phyloP scores from a whole-genome alignment of 1,284 basidiomycete species.

The Trametes polyzona region DNA sequence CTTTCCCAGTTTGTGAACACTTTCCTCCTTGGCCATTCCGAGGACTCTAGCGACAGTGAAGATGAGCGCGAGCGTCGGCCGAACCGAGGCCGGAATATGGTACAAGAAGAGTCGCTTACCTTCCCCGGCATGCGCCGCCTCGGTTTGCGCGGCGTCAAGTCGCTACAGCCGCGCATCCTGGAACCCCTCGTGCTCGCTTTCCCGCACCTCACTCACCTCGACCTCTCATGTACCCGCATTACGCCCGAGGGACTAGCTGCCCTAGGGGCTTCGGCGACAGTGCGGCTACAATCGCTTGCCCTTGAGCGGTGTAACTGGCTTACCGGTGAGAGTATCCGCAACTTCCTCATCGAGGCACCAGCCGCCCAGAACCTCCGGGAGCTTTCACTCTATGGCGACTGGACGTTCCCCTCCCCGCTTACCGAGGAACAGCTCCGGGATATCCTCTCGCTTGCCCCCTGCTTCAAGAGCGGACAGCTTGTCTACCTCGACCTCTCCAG shows the following conservation, averaged over 20 bases:
- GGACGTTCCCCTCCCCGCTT: conserved; percentile 84
- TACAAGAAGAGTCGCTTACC: conserved; percentile 52
- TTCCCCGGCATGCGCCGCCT: conserved; percentile 86
- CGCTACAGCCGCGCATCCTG: conserved; percentile 72
- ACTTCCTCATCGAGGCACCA: conserved; percentile 75
- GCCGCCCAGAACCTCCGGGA: conserved; percentile 73
- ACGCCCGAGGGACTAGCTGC: conserved; percentile 76
- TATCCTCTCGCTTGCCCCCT: conserved; percentile 79
- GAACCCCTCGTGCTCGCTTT: conserved; percentile 85
- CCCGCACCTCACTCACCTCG: conserved; percentile 87
- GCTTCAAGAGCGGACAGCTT: conserved; percentile 77
- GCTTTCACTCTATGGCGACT: conserved; percentile 89
- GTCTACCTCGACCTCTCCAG: conserved; percentile 92
- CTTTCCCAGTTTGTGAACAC: conserved; percentile 82
- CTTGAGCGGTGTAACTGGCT: conserved; percentile 89
- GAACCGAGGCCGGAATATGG: conserved; percentile 37
- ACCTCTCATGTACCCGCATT: conserved; percentile 85
- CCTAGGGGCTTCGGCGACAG: conserved; percentile 64
- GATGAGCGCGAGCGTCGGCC: conserved; percentile 40
- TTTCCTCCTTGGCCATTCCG: conserved; percentile 57
- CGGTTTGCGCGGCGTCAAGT: conserved; percentile 85
- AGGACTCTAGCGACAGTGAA: conserved; percentile 53
- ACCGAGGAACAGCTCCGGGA: conserved; percentile 68
- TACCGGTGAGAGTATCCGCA: conserved; percentile 77
- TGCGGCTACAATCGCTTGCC: conserved; percentile 80